Percentiles rank a stretch among this genome's conserved stretches.
These are phyloP conservation scores for Trichoderma sp. DNA, from an alignment of 2,329 filamentous ascomycete genomes.

Conservation along the genomic window DNA sequence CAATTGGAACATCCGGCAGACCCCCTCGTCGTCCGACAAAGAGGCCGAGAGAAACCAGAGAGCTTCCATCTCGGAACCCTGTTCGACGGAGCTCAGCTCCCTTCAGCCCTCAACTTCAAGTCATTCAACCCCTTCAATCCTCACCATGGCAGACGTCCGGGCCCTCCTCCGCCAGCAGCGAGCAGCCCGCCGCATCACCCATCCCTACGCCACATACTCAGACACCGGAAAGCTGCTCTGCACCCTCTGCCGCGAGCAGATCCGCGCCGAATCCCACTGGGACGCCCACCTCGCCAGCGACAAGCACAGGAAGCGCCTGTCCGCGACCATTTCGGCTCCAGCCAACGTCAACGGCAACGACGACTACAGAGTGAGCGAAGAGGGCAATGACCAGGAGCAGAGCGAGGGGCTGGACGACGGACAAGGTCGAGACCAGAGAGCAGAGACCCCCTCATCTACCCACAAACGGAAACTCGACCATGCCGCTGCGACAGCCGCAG, in stretches of 20 bases:
- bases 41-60: no score
- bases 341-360: constrained; percentile 12
- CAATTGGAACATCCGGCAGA: neutral
- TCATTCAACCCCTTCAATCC: neutral
- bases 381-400: neutral
- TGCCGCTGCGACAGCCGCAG: constrained; percentile 38
- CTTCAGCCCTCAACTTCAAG: neutral
- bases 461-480: constrained; percentile 44
- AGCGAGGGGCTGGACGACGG: constrained; percentile 3
- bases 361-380: neutral
- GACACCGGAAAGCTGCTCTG: constrained; percentile 69
- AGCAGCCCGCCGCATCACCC: constrained; percentile 70
- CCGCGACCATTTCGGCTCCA: constrained; percentile 24
- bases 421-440: neutral
- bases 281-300: constrained; percentile 59
- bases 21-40: neutral
- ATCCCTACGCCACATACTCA: constrained; percentile 69
- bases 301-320: constrained; percentile 42
- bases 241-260: constrained; percentile 63
- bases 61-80: neutral
- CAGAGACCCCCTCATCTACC: constrained; percentile 27
- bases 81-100: neutral
- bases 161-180: constrained; percentile 78
- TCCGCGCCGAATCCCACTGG: constrained; percentile 71
- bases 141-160: constrained; percentile 74